Conservation (phyloP, 106 monocot species). For the Dendrobium chrysotoxum region DNA sequence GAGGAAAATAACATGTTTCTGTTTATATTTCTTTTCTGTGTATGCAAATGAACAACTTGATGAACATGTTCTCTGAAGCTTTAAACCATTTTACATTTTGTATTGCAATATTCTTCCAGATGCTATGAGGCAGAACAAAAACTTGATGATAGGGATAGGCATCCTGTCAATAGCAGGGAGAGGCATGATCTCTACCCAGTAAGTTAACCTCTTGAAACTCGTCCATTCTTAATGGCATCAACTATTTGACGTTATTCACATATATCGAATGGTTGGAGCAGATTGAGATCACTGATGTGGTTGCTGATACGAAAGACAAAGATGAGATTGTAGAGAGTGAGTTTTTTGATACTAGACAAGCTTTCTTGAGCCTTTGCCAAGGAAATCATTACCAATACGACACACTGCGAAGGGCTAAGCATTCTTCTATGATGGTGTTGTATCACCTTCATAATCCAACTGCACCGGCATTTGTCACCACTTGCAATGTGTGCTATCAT, state of each 20-base stretch:
- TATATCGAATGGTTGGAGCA: constrained; percentile 16
- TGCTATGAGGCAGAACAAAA: constrained; percentile 75
- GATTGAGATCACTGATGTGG: constrained; percentile 67
- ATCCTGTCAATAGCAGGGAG: constrained; percentile 64
- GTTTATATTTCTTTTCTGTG: not conserved
- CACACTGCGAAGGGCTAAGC: constrained; percentile 91
- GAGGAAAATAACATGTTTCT: not conserved
- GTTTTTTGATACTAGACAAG: constrained; percentile 93
- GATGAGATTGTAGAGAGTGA: constrained; percentile 95
- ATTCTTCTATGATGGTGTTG: constrained; percentile 96
- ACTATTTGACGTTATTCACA: not conserved
- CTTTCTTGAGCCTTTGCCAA: constrained; percentile 93
- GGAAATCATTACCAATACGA: constrained; percentile 99
- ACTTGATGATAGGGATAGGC: constrained; percentile 79
- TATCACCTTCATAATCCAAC: constrained; percentile 99
- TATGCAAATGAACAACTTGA: not conserved
- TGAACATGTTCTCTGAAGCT: not conserved
- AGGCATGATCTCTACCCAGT: constrained; percentile 64
- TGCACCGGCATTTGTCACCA: constrained; percentile 91
- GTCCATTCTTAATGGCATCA: not conserved
- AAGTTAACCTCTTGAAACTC: constrained; percentile 11
- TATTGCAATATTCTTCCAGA: constrained; percentile 23
- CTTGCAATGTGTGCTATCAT: constrained; percentile 73
- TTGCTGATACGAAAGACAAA: constrained; percentile 82
- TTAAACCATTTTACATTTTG: not conserved